phyloP scores from a whole-genome alignment of 2,329 filamentous ascomycete genomes.

The Colletotrichum horii region DNA sequence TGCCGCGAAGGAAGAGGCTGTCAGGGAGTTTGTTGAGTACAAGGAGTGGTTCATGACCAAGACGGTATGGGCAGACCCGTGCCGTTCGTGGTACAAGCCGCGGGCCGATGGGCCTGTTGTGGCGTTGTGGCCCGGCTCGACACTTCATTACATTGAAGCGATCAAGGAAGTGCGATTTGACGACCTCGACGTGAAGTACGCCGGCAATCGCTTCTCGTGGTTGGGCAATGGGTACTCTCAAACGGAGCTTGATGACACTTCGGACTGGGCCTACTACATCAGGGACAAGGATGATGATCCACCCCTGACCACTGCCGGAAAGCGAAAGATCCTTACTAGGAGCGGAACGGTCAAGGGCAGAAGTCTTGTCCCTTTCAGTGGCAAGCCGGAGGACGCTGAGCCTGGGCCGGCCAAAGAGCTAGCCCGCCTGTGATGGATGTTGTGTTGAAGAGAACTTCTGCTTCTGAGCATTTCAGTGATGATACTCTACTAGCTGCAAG shows the following conservation, averaged over 20 bases:
- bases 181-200: constrained; percentile 48
- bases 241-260: constrained; percentile 41
- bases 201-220: constrained; percentile 42
- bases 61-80: constrained; percentile 50
- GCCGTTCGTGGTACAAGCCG: constrained; percentile 29
- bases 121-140: constrained; percentile 31
- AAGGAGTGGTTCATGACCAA: constrained; percentile 48
- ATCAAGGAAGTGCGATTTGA: constrained; percentile 49
- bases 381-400: not conserved
- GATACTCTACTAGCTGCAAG: not conserved
- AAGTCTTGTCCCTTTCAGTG: constrained; percentile 22
- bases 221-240: constrained; percentile 49
- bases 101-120: constrained; percentile 20
- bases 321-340: constrained; percentile 26
- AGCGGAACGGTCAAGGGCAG: constrained; percentile 27
- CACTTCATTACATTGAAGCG: constrained; percentile 55
- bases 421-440: not conserved
- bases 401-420: not conserved
- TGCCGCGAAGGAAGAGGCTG: constrained; percentile 47
- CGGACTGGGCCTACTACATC: constrained; percentile 46
- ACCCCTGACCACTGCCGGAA: constrained; percentile 27
- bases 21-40: constrained; percentile 55
- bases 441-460: not conserved
- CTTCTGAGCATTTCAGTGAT: not conserved
- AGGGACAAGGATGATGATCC: constrained; percentile 36